A percentile compares a stretch with the other conserved stretches of the same genome.
Conservation (phyloP, 169 alveolate species). For the Cryptosporidium baileyi region DNA sequence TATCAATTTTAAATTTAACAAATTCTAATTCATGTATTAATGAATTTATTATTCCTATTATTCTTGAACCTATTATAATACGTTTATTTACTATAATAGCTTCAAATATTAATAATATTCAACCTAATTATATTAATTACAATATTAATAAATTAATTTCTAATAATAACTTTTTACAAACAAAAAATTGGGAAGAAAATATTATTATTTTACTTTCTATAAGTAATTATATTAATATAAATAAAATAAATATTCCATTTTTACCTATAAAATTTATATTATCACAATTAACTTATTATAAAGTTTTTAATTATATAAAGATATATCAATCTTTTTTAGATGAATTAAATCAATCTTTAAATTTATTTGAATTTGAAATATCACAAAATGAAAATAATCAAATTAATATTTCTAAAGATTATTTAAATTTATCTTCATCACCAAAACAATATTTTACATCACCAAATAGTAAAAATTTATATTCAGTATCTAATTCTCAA, state of each 20-base stretch:
- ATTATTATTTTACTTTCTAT: neutral
- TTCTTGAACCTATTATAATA: constrained; percentile 49
- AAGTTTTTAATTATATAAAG: neutral
- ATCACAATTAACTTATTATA: constrained; percentile 36
- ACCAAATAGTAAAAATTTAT: neutral
- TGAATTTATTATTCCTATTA: constrained; percentile 42
- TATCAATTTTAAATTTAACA: neutral
- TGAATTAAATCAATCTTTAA: neutral
- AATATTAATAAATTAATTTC: neutral
- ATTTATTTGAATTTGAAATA: neutral
- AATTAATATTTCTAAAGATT: neutral
- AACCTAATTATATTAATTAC: constrained; percentile 18
- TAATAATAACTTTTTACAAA: neutral
- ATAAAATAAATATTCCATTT: neutral
- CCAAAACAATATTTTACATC: neutral
- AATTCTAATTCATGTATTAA: constrained; percentile 31
- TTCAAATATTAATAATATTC: constrained; percentile 2
- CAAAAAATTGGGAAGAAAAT: constrained; percentile 38
- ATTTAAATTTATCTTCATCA: neutral
- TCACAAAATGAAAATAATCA: neutral
- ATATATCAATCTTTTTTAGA: neutral
- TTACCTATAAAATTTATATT: constrained; percentile 10
- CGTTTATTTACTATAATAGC: constrained; percentile 21
- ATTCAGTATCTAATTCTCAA: constrained; percentile 7
- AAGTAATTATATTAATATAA: neutral